A percentile compares a stretch with the other conserved stretches of the same genome.
These are phyloP conservation scores for Neurospora sp. DNA, from an alignment of 495 filamentous ascomycete species.

Conservation along the genomic window DNA sequence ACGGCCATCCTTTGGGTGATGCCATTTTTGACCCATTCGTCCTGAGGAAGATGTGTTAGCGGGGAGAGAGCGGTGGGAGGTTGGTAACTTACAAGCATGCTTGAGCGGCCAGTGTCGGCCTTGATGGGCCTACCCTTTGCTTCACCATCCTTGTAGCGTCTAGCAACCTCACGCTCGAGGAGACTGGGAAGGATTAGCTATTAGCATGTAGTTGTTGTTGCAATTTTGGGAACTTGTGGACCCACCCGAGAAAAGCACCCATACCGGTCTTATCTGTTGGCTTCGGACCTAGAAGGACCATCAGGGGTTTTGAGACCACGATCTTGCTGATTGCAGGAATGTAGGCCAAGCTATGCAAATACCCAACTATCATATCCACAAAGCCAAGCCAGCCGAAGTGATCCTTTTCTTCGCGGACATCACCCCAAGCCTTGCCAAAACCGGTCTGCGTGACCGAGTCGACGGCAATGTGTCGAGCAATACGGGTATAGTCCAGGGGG, in stretches of 20 bases:
- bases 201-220: neutral
- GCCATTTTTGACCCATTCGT: neutral
- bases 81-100: neutral
- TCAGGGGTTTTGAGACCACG: neutral
- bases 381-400: neutral
- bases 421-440: constrained; percentile 22
- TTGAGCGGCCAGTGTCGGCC: neutral
- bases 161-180: neutral
- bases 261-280: neutral
- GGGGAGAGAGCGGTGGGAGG: neutral
- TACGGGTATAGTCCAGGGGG: neutral
- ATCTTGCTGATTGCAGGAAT: neutral
- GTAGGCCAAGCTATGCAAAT: neutral
- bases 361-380: neutral
- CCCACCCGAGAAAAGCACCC: neutral
- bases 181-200: neutral
- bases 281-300: neutral
- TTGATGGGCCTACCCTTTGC: neutral
- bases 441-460: constrained; percentile 37
- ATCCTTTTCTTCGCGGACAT: neutral
- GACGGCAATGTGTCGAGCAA: constrained; percentile 9
- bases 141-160: neutral
- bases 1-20: neutral
- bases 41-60: neutral
- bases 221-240: neutral